Conservation (phyloP, 139 green algal genomes). For the Desmodesmus armatus region DNA sequence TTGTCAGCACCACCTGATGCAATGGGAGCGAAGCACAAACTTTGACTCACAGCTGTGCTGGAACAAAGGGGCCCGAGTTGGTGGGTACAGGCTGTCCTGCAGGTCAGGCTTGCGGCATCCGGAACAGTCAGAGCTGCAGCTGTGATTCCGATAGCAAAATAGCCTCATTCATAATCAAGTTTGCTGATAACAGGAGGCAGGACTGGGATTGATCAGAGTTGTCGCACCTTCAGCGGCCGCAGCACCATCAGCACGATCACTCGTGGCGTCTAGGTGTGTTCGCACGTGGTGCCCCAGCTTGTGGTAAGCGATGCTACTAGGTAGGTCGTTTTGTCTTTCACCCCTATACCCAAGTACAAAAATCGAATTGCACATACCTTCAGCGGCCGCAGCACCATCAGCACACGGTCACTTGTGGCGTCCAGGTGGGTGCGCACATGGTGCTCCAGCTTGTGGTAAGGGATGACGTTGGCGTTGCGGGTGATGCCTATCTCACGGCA, state of each 20-base stretch:
- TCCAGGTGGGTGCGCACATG: slow-evolving; percentile 87
- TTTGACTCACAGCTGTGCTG: neutral
- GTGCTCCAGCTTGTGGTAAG: slow-evolving; percentile 92
- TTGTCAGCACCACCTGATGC: too few relatives aligned
- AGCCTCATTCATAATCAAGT: too few relatives aligned
- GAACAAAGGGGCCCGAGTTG: too few relatives aligned
- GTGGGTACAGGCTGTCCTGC: too few relatives aligned
- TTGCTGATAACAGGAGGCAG: too few relatives aligned
- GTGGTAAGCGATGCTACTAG: slow-evolving; percentile 76
- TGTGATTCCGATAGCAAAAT: too few relatives aligned
- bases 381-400: slow-evolving; percentile 94
- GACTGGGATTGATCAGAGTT: too few relatives aligned
- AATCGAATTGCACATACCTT: slow-evolving; percentile 61
- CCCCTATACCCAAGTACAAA: neutral
- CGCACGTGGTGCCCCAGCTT: slow-evolving; percentile 92
- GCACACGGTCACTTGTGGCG: slow-evolving; percentile 70
- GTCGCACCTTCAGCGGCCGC: slow-evolving; percentile 86
- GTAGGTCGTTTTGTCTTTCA: too few relatives aligned
- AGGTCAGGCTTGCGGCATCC: too few relatives aligned
- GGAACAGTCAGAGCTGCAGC: too few relatives aligned
- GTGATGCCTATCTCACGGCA: slow-evolving; percentile 92
- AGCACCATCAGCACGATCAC: slow-evolving; percentile 90
- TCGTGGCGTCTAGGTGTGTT: slow-evolving; percentile 75
- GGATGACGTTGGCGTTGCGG: slow-evolving; percentile 88
- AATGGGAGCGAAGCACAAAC: neutral